These are phyloP conservation scores for Cubamyces sp. DNA, from an alignment of 768 basidiomycete genomes.

Conservation along the genomic window DNA sequence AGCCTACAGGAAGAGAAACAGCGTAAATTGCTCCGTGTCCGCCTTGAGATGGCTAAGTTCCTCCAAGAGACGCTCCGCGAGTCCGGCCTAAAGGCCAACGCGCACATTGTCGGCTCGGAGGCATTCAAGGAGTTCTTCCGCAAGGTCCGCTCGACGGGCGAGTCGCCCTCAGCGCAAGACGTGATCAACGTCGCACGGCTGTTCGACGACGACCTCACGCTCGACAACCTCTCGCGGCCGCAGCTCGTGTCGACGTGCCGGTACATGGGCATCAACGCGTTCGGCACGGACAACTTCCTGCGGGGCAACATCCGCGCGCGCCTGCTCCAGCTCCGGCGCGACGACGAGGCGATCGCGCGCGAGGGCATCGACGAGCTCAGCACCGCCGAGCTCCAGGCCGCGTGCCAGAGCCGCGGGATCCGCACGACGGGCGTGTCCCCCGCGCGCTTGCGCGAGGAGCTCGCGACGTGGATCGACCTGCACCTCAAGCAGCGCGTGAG, in stretches of 20 bases:
- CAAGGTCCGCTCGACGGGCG: slow-evolving; percentile 95
- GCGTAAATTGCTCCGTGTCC: slow-evolving; percentile 90
- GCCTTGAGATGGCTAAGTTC: slow-evolving; percentile 99
- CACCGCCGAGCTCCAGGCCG: slow-evolving; percentile 88
- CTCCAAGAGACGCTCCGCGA: slow-evolving; percentile 96
- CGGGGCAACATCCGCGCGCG: slow-evolving; percentile 88
- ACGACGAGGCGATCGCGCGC: slow-evolving; percentile 88
- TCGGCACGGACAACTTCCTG: slow-evolving; percentile 98
- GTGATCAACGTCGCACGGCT: slow-evolving; percentile 94
- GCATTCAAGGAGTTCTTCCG: slow-evolving; percentile 99
- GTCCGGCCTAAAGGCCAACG: slow-evolving; percentile 88
- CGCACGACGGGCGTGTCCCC: slow-evolving; percentile 87
- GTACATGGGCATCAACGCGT: slow-evolving; percentile 98
- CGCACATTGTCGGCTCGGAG: slow-evolving; percentile 91
- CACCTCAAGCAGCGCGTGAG: slow-evolving; percentile 91
- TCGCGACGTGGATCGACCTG: slow-evolving; percentile 89
- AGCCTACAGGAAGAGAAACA: slow-evolving; percentile 87
- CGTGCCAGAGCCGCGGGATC: slow-evolving; percentile 94
- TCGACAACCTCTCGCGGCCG: slow-evolving; percentile 98
- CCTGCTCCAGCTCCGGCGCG: slow-evolving; percentile 80
- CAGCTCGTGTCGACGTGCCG: slow-evolving; percentile 97
- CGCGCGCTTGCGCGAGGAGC: slow-evolving; percentile 84
- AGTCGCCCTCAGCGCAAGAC: slow-evolving; percentile 86
- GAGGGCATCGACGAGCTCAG: slow-evolving; percentile 93
- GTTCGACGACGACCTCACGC: slow-evolving; percentile 96